These are phyloP conservation scores for Fusarium equiseti DNA, from an alignment of 2,329 filamentous ascomycete species.

Conservation along the genomic window DNA sequence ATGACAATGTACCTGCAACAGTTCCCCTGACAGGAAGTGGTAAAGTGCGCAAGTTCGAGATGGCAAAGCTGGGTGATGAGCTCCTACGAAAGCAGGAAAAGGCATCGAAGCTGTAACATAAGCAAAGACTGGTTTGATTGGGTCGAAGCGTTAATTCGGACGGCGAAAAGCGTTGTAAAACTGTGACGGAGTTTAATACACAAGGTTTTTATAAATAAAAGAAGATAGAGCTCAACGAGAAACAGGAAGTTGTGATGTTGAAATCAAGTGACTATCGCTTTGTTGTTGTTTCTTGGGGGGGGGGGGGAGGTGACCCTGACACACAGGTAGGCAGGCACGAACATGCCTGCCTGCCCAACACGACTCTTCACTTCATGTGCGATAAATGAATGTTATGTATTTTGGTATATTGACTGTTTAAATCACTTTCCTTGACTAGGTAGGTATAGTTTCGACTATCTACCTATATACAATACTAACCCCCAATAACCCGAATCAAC, in stretches of 20 bases:
- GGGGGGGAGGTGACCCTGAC: not conserved
- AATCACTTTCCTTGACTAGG: not conserved
- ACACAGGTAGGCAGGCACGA: not conserved
- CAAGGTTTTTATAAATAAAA: not conserved
- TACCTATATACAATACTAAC: not conserved
- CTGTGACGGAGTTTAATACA: conserved; percentile 1
- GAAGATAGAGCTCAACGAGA: not conserved
- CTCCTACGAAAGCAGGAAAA: conserved; percentile 63
- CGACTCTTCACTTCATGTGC: not conserved
- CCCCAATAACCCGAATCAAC: not conserved
- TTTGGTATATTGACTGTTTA: not conserved
- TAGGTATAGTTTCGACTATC: not conserved
- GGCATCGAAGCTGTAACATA: conserved; percentile 58
- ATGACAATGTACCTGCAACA: conserved; percentile 64
- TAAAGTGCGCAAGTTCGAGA: conserved; percentile 76
- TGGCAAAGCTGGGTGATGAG: conserved; percentile 67
- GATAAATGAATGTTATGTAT: not conserved
- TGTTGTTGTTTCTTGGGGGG: not conserved
- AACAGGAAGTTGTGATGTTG: not conserved
- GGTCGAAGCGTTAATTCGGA: not conserved
- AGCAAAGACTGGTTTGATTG: not conserved
- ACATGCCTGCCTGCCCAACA: not conserved
- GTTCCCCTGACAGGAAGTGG: conserved; percentile 78
- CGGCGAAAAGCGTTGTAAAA: conserved; percentile 1
- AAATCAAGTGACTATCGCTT: not conserved